Conservation (phyloP, 1,284 basidiomycete genomes). For the Sanghuangporus baumii region DNA sequence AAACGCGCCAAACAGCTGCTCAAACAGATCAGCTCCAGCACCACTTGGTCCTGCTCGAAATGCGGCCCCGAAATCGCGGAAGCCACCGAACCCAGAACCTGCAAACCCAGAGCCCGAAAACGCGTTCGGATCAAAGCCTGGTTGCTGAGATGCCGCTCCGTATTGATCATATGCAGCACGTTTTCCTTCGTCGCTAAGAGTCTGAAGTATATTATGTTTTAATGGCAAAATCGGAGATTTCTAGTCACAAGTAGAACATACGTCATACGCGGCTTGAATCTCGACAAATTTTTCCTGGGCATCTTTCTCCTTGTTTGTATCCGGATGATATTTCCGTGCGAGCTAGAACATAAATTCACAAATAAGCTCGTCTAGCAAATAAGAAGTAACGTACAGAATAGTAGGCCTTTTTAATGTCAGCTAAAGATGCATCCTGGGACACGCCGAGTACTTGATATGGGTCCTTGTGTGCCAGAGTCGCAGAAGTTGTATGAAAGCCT, state of each 20-base stretch:
- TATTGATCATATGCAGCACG: constrained; percentile 91
- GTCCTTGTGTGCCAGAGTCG: constrained; percentile 64
- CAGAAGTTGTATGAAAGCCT: constrained; percentile 65
- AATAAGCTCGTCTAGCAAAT: background rate
- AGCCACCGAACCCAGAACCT: constrained; percentile 61
- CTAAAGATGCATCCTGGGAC: constrained; percentile 72
- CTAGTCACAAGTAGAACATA: constrained; percentile 37
- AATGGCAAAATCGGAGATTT: constrained; percentile 8
- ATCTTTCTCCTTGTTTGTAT: constrained; percentile 90
- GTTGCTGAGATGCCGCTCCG: constrained; percentile 90
- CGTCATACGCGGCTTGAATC: constrained; percentile 97
- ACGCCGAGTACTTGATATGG: constrained; percentile 93
- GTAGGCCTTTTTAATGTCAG: constrained; percentile 97
- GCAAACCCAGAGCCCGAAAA: constrained; percentile 49
- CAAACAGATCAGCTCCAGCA: constrained; percentile 73
- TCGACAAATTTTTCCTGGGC: constrained; percentile 95
- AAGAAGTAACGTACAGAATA: constrained; percentile 66
- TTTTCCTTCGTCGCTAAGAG: constrained; percentile 91
- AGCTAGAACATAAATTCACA: constrained; percentile 47
- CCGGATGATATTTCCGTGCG: constrained; percentile 97
- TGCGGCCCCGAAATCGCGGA: constrained; percentile 63
- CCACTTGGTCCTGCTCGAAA: constrained; percentile 54
- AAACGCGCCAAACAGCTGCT: constrained; percentile 79
- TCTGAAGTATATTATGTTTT: constrained; percentile 41
- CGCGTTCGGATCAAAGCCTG: constrained; percentile 88